phyloP scores from a whole-genome alignment of 2,329 filamentous ascomycete species.

The Trichophaea hybrida region DNA sequence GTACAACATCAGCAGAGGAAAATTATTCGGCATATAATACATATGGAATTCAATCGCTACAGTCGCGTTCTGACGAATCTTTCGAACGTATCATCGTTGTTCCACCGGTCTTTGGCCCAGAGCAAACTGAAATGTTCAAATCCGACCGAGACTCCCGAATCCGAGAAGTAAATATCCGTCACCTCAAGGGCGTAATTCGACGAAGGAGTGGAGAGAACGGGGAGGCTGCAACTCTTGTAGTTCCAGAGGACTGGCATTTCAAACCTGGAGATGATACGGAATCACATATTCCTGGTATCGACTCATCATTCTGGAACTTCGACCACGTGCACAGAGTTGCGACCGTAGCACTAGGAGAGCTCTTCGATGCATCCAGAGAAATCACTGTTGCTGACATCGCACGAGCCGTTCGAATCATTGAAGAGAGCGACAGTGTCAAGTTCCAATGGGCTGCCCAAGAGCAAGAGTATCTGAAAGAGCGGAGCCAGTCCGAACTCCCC shows the following conservation, averaged over 20 bases:
- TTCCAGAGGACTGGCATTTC: conserved; percentile 29
- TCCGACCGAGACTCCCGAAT: conserved; percentile 38
- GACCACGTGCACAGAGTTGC: conserved; percentile 48
- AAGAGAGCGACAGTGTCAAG: conserved; percentile 37
- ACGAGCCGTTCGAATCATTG: conserved; percentile 33
- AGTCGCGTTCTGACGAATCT: conserved; percentile 35
- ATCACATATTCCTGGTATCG: conserved; percentile 21
- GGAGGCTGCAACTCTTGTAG: conserved; percentile 27
- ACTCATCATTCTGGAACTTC: conserved; percentile 43
- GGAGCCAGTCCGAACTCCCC: conserved; percentile 26
- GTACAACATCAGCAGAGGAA: conserved; percentile 46
- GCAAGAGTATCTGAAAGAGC: conserved; percentile 29
- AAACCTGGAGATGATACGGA: conserved; percentile 18
- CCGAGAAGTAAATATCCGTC: conserved; percentile 47
- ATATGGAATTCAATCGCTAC: conserved; percentile 35
- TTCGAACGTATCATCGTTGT: conserved; percentile 42
- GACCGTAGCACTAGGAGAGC: conserved; percentile 39
- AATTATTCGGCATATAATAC: conserved; percentile 29
- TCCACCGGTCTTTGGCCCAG: conserved; percentile 35
- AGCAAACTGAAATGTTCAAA: conserved; percentile 33
- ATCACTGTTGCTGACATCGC: conserved; percentile 31
- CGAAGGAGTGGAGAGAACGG: conserved; percentile 32
- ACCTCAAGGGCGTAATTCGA: conserved; percentile 48
- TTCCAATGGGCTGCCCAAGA: conserved; percentile 33
- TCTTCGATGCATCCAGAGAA: conserved; percentile 1